These are phyloP conservation scores for Boletus reticuloceps DNA, from an alignment of 768 basidiomycete species.

Conservation along the genomic window DNA sequence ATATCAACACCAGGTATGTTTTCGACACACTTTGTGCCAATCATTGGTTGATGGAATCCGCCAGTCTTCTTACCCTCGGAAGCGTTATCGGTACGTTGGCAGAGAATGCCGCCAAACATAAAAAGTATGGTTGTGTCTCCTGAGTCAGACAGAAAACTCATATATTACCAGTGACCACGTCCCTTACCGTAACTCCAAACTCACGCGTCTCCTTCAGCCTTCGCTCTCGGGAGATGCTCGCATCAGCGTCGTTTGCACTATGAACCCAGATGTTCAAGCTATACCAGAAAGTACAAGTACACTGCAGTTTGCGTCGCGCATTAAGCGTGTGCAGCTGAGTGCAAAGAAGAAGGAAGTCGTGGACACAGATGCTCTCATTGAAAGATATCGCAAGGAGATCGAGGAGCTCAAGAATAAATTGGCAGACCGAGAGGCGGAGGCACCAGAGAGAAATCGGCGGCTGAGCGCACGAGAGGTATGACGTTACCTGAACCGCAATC, in stretches of 20 bases:
- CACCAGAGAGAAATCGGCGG: constrained; percentile 40
- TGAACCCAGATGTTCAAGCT: constrained; percentile 81
- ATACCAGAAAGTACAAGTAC: constrained; percentile 86
- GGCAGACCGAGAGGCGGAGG: constrained; percentile 66
- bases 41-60: not conserved
- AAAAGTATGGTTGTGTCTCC: constrained; percentile 43
- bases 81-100: constrained; percentile 90
- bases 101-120: constrained; percentile 79
- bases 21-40: not conserved
- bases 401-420: constrained; percentile 80
- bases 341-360: constrained; percentile 94
- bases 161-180: constrained; percentile 67
- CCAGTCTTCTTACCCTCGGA: constrained; percentile 85
- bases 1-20: constrained; percentile 84
- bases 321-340: constrained; percentile 84
- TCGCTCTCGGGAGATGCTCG: constrained; percentile 94
- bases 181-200: constrained; percentile 92
- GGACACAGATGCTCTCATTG: constrained; percentile 90
- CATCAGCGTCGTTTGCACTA: constrained; percentile 94
- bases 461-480: constrained; percentile 46
- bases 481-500: not conserved
- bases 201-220: constrained; percentile 92
- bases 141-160: not conserved
- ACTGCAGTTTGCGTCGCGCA: constrained; percentile 84
- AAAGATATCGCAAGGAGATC: constrained; percentile 92